A percentile compares a stretch with the other conserved stretches of the same genome.
These are phyloP conservation scores for Colletotrichum sp. DNA, from an alignment of 2,329 filamentous ascomycete genomes.

Conservation along the genomic window DNA sequence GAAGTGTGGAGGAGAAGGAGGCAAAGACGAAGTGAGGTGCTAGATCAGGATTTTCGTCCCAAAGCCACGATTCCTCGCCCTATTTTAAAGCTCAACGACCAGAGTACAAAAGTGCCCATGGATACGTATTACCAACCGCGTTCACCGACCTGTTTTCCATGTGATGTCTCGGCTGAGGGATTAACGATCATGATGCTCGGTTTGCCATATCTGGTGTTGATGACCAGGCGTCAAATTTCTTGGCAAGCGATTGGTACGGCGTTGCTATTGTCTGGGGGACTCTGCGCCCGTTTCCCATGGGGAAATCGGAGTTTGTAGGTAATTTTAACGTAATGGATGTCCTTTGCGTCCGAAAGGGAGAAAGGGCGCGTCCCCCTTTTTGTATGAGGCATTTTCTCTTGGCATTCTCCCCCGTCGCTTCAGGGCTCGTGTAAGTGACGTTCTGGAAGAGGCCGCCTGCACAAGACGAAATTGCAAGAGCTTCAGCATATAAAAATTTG, in stretches of 20 bases:
- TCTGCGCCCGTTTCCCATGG: background rate
- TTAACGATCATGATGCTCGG: background rate
- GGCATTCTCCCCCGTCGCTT: background rate
- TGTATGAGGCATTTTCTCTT: conserved; percentile 18
- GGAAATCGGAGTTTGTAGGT: background rate
- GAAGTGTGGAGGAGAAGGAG: background rate
- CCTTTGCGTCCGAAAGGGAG: background rate
- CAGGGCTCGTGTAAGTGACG: background rate
- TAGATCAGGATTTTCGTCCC: background rate
- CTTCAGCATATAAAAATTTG: background rate
- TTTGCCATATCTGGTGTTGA: background rate
- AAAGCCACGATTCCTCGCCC: background rate
- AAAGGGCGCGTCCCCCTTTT: background rate
- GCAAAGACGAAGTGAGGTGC: background rate
- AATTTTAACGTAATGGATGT: conserved; percentile 14
- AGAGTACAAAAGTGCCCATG: background rate
- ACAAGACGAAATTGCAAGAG: background rate
- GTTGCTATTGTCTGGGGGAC: background rate
- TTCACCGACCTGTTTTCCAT: background rate
- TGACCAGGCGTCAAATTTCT: background rate
- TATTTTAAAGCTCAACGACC: background rate
- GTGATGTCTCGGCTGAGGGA: conserved; percentile 5
- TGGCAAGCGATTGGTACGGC: background rate
- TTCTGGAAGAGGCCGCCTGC: background rate
- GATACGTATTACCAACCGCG: background rate